A percentile compares a stretch with the other conserved stretches of the same genome.
Conservation (phyloP, 495 filamentous ascomycete species). For the Pyronema omphalodes region DNA sequence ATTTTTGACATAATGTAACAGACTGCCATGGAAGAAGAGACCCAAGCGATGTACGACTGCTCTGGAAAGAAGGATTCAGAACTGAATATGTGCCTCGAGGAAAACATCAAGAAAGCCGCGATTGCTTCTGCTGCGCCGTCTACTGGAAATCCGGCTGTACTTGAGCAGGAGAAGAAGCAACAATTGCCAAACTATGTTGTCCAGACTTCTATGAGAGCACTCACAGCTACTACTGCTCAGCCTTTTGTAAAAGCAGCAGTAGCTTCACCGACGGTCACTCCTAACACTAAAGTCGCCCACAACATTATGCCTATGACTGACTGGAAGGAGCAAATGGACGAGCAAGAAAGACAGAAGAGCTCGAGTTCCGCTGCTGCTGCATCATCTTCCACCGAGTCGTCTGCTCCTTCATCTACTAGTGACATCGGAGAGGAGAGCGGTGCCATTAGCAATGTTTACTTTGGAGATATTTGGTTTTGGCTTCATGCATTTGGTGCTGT, state of each 20-base stretch:
- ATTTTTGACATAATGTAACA: not conserved
- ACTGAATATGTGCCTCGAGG: not conserved
- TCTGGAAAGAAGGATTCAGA: not conserved
- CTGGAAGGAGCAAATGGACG: no score
- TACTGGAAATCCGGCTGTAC: no score
- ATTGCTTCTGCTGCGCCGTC: not conserved
- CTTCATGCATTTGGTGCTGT: not conserved
- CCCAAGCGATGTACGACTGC: slow-evolving; percentile 1
- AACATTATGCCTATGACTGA: no score
- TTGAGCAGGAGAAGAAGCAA: no score
- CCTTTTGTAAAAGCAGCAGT: not conserved
- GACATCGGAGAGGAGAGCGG: not conserved
- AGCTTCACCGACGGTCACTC: not conserved
- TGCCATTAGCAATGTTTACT: not conserved
- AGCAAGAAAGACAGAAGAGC: not conserved
- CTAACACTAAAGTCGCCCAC: not conserved
- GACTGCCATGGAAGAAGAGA: not conserved
- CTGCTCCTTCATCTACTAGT: not conserved
- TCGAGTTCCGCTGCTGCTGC: not conserved
- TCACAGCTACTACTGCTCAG: not conserved
- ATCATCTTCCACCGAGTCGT: not conserved
- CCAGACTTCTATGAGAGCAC: no score
- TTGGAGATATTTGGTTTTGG: not conserved
- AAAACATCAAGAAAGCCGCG: not conserved
- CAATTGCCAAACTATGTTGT: no score